Base-by-base conservation (phyloP, 2,329 filamentous ascomycete species). In the Epichloe gansuensis region DNA sequence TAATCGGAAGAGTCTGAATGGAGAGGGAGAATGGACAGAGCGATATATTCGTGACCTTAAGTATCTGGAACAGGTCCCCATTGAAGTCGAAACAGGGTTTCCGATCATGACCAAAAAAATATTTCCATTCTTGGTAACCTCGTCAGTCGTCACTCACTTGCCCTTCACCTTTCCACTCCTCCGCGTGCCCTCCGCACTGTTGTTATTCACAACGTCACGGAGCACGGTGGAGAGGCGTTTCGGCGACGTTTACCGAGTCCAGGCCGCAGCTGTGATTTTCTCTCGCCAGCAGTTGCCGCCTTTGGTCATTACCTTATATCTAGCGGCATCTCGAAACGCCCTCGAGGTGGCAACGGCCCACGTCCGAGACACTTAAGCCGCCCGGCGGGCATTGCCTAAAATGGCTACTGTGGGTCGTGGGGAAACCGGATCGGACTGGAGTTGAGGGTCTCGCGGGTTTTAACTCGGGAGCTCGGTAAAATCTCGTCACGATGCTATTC, bases 171-270 rank as follows among this genome's bases (percentile, higher is more conserved):
- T 23, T n/a, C n/a, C 21, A 17, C 34, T 11, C 21, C 17, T 34
- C 38, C n/a, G 35, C 17, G n/a, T 21, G 44, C 4, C 41, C 28
- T 49, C 46, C 23, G 46, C 46, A 38, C 17, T 37, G 5, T 11
- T 37, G 5, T 11, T 46, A n/a, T 44, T 45, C n/a, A 39, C 48
- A 28, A n/a, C 37, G 39, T 44, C 31, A 48, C 41, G 52, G 52
- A 31, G 28, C 23, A 31, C 17, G 42, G 46, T 50, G 42, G 50
- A 52, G 46, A 49, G 41, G 28, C 12, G 23, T 35, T 34, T 42
- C 50, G 48, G 53, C 53, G 50, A 52, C 21, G n/a, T 13, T 51
- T 52, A 43, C 49, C 46, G 34, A 52, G 49, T 48, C 17, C 5
- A 52, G 52, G 31, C n/a, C 44, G 23, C 28, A 43, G 9, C 2